Evolutionary conservation across 164 flowering plant genomes (phyloP), one percentile per base, ranked within the genome.

Genomic region (Euptelea pleiosperma): DNA sequence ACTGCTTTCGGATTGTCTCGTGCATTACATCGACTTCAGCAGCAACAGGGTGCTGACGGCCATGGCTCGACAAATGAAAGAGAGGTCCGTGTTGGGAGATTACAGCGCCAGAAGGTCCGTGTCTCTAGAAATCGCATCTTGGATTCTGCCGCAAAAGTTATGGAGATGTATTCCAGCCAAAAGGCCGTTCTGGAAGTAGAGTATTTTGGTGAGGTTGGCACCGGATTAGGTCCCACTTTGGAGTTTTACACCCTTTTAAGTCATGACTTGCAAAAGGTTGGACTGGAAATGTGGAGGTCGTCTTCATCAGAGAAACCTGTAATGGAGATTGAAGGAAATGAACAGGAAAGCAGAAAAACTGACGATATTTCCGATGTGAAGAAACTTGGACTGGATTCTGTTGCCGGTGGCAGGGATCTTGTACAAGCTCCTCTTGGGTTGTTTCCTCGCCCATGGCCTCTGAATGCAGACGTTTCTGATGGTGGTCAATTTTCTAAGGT

Each of bases 101-200:
- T 90, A 46, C 90, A 88, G 62, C 91, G 97, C 24, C 97, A 94
- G 70, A 94, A 94, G 64, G 97, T 94, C 41, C 93, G 97, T 66
- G 99, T 94, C 33, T 87, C 97, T 4, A 72, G 99, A 52, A 89
- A 81, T 48, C 87, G 96, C 24, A 87, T 94, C 44, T 72, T 94
- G 66, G 99, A 94, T 73, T 94, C 99, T 58, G 99, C 99, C 55
- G 86, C 83, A 18, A 88, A 94, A 73, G 99, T 94, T 33, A 91
- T 94, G 97, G 99, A 91, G 75, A 85, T 94, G 96, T 91, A 91
- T 69, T 90, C 93, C 24, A 89, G 96, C 67, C 96, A 91, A 52
- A 94, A 87, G 72, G 95, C 95, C 66, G 91, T 91, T 45, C 96
- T 94, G 40, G 99, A 94, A 74, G 97, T 94, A 6, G 99, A 94